These are phyloP conservation scores for Cryptococcus hybrid DNA, from an alignment of 1,284 basidiomycete genomes.

Conservation along the genomic window DNA sequence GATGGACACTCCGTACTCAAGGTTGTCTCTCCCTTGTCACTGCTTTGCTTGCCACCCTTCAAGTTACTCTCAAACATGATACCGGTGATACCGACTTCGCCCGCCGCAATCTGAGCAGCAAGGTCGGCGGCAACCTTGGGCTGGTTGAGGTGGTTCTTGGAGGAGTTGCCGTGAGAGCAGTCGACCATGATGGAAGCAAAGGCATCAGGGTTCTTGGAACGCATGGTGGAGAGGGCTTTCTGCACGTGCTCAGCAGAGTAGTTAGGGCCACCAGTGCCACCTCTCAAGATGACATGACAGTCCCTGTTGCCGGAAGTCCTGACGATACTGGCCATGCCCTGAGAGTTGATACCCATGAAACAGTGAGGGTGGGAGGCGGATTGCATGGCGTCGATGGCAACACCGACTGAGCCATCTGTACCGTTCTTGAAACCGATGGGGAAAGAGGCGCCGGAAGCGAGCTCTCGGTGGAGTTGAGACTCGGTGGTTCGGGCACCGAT, in stretches of 20 bases:
- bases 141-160: conserved; percentile 89
- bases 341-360: conserved; percentile 97
- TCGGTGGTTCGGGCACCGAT: conserved; percentile 97
- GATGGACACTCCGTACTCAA: conserved; percentile 84
- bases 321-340: conserved; percentile 91
- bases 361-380: conserved; percentile 88
- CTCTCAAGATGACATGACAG: conserved; percentile 91
- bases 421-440: conserved; percentile 92
- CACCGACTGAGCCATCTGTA: conserved; percentile 81
- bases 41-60: conserved; percentile 78
- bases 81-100: conserved; percentile 79
- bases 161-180: conserved; percentile 69
- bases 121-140: conserved; percentile 74
- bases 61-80: conserved; percentile 97
- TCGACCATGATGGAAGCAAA: conserved; percentile 54
- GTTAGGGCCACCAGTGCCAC: conserved; percentile 85
- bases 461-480: conserved; percentile 79
- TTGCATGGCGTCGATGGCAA: conserved; percentile 94
- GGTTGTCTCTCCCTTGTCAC: conserved; percentile 55
- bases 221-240: conserved; percentile 65
- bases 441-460: conserved; percentile 50
- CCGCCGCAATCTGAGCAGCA: conserved; percentile 72
- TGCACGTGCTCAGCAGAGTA: conserved; percentile 70
- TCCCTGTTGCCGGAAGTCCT: conserved; percentile 89
- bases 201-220: conserved; percentile 58